These are phyloP conservation scores for Xylaria venustula DNA, from an alignment of 495 filamentous ascomycete species.

Conservation along the genomic window DNA sequence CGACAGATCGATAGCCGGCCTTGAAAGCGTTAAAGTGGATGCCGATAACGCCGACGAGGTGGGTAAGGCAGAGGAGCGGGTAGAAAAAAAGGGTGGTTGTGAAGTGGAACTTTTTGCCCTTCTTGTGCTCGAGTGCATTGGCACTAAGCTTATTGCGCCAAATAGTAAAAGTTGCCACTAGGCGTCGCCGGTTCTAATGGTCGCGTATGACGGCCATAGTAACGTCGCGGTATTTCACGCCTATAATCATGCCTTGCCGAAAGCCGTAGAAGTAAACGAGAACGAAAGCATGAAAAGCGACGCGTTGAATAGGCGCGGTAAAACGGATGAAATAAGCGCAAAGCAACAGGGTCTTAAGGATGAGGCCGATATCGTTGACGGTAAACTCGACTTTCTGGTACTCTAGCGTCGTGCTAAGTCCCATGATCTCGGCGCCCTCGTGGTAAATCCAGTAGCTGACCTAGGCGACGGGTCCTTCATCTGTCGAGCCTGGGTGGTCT, in stretches of 20 bases:
- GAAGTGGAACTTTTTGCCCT: neutral
- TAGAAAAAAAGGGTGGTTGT: too few species aligned
- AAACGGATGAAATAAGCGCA: neutral
- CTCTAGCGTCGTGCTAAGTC: neutral
- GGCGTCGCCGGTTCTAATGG: neutral
- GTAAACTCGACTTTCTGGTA: neutral
- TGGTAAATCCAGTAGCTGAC: neutral
- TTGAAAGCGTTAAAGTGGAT: neutral
- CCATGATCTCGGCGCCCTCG: neutral
- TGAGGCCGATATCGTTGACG: neutral
- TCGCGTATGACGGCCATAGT: neutral
- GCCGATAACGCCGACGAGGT: neutral
- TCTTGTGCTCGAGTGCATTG: neutral
- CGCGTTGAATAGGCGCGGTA: neutral
- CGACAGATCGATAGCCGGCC: neutral
- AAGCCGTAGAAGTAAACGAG: constrained; percentile 1
- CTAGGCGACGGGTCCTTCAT: neutral
- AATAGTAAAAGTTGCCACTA: neutral
- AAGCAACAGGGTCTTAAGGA: neutral
- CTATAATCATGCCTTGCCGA: neutral
- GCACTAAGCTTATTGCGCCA: neutral
- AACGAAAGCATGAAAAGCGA: constrained; percentile 2
- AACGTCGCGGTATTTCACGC: neutral
- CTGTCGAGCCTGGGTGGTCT: neutral
- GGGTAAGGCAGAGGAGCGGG: neutral